A percentile compares a stretch with the other conserved stretches of the same genome.
These are phyloP conservation scores for Termitomyces sp. DNA, from an alignment of 768 basidiomycete genomes.

Conservation along the genomic window DNA sequence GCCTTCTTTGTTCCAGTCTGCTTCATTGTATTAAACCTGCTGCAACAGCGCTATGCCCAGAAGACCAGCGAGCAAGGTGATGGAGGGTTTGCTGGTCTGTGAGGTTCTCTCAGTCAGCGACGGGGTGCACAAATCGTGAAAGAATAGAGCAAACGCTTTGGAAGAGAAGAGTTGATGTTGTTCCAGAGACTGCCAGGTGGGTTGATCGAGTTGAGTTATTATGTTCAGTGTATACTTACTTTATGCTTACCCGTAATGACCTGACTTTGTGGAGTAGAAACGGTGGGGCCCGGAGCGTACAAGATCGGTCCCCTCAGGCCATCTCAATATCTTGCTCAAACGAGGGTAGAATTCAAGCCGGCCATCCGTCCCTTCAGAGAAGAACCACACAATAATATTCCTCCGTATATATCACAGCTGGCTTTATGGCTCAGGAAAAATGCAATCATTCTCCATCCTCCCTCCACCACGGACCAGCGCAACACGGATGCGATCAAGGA, in stretches of 20 bases:
- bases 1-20: no score
- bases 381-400: neutral
- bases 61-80: neutral
- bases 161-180: neutral
- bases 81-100: neutral
- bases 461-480: no score
- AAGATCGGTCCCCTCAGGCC: no score
- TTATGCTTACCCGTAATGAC: conserved; percentile 1
- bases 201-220: conserved; percentile 6
- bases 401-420: neutral
- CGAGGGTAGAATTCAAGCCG: no score
- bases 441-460: no score
- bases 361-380: neutral
- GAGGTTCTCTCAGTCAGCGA: neutral
- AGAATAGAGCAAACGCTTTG: neutral
- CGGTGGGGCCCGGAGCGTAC: no score
- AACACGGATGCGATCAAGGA: no score
- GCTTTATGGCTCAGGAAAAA: no score
- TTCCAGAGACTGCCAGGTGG: no score
- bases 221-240: conserved; percentile 6
- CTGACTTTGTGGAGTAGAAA: no score
- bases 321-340: no score
- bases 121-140: neutral
- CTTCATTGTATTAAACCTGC: no score
- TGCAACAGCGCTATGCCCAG: conserved; percentile 3